Evolutionary conservation across 2,329 filamentous ascomycete species (phyloP), one percentile per base, ranked within the genome.

Genomic region (Fusarium sp.): DNA sequence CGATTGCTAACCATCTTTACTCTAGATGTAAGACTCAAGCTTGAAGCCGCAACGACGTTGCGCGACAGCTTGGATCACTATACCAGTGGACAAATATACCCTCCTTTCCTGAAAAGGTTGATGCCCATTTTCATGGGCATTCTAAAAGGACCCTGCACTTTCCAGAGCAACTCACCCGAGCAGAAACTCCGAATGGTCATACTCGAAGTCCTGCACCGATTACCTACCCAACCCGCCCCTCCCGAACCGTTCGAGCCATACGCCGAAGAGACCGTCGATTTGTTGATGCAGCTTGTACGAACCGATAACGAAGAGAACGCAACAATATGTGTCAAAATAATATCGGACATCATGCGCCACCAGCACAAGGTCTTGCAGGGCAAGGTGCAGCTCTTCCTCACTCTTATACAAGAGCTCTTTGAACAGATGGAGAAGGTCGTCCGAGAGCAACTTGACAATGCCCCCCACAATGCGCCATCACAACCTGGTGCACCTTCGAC

Each of bases 241-340:
- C 82, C 89, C 57, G 94, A 98, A 75, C 90, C 90, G 2, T 91
- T 98, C 81, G 94, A 98, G 79, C 92, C 91, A 1, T 97, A 95
- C 80, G 94, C 95, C 41, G 88, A 90, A 70, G 93, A 97, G 78
- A 91, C 97, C 65, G 93, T 98, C 64, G 94, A 98, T 77, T 86
- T 97, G 71, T 86, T 98, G 69, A 95, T 98, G 90, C 88, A 89
- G 58, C 84, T 99, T 62, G 94, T 98, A 64, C 90, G 91, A 73
- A 91, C 90, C 44, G 96, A 99, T 81, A 99, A 99, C 75, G 96
- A 99, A 82, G 96, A 99, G 69, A 99, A 99, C 85, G 96, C 95
- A 4, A 94, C 97, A n/a, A 84, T 99, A 68, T 98, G 95, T 79
- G 94, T 99, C 82, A 99, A 99, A 85, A 97, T 95, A 16, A 94